A percentile compares a stretch with the other conserved stretches of the same genome.
phyloP scores from a whole-genome alignment of 73 alveolate species.

The Tetrahymena thermophila region DNA sequence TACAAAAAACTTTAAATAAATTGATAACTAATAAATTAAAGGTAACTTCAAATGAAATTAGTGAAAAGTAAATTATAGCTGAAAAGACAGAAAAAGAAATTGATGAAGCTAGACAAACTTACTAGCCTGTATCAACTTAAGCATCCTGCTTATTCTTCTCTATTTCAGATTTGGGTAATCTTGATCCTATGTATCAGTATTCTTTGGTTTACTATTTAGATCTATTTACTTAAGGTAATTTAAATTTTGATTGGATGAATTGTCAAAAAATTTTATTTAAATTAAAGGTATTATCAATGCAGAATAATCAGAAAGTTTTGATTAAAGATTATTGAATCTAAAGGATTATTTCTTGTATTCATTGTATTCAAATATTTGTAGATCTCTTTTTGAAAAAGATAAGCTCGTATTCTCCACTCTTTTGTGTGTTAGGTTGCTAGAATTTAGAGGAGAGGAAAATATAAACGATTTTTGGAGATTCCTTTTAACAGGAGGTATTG shows the following conservation, averaged over 20 bases:
- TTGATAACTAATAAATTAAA: too few relatives aligned
- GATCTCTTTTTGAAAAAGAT: conserved; percentile 97
- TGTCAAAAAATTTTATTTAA: not conserved
- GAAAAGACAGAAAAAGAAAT: conserved; percentile 96
- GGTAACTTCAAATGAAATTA: conserved; percentile 88
- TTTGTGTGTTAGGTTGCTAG: conserved; percentile 86
- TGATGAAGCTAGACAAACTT: conserved; percentile 94
- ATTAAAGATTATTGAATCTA: conserved; percentile 78
- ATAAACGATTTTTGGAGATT: conserved; percentile 86
- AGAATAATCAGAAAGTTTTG: conserved; percentile 83
- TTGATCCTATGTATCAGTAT: conserved; percentile 99
- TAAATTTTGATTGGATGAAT: not conserved
- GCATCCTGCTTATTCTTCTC: conserved; percentile 96
- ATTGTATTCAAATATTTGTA: conserved; percentile 90
- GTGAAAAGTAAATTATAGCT: conserved; percentile 89
- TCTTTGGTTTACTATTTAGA: conserved; percentile 92
- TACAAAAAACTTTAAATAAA: too few relatives aligned
- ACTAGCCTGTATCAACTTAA: conserved; percentile 96
- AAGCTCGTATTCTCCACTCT: conserved; percentile 97
- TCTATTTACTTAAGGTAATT: conserved; percentile 71
- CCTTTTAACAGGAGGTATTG: conserved; percentile 98
- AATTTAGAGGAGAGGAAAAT: conserved; percentile 65
- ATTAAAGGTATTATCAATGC: conserved; percentile 47
- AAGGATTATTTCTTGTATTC: conserved; percentile 84
- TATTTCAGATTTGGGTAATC: conserved; percentile 92